phyloP scores from a whole-genome alignment of 2,329 filamentous ascomycete species.

The Botrytis fabae region DNA sequence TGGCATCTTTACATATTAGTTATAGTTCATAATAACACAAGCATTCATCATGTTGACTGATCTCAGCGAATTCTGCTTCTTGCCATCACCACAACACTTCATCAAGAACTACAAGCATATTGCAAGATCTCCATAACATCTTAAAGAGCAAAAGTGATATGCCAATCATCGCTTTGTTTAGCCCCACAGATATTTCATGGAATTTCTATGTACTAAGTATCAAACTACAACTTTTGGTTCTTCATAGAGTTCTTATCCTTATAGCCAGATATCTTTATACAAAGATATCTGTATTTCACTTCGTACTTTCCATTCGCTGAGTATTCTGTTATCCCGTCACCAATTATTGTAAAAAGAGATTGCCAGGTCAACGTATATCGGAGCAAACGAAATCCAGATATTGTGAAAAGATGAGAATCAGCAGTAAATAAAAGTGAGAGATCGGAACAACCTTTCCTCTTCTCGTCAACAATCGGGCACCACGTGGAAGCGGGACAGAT shows the following conservation, averaged over 20 bases:
- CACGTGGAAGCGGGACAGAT: neutral
- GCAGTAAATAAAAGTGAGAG: neutral
- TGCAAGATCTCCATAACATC: neutral
- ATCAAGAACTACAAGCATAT: neutral
- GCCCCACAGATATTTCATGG: neutral
- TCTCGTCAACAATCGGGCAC: neutral
- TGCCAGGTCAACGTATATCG: neutral
- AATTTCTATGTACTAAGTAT: neutral
- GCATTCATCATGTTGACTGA: neutral
- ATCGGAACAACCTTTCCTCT: neutral
- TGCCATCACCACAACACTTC: neutral
- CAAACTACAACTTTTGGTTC: neutral
- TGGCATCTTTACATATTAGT: neutral
- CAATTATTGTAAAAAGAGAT: neutral
- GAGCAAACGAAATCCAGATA: neutral
- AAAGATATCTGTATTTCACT: neutral
- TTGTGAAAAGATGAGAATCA: neutral
- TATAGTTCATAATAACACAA: neutral
- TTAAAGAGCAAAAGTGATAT: neutral
- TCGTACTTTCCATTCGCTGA: neutral
- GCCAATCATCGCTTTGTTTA: neutral
- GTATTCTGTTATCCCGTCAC: neutral
- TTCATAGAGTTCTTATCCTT: rapidly evolving
- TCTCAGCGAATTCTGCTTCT: neutral
- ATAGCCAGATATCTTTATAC: neutral